Evolutionary conservation across 2,329 filamentous ascomycete genomes (phyloP), one percentile per base, ranked within the genome.

Genomic region (Coniochaeta prunicola): DNA sequence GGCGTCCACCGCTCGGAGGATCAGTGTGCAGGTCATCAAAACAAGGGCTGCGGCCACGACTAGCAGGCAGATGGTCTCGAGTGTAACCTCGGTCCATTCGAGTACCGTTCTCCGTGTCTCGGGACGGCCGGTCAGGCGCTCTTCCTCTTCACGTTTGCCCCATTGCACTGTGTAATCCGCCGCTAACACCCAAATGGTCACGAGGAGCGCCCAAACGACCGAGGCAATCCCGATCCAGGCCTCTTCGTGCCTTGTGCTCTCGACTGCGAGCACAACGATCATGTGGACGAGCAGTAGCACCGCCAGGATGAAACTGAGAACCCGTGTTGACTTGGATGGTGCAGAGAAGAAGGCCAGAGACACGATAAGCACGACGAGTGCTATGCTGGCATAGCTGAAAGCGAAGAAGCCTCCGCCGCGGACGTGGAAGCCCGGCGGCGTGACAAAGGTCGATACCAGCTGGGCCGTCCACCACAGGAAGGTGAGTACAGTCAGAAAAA

Each of bases 391-490:
- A 73, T 90, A 97, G 62, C 87, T 84, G 69, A 96, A 96, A 59
- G 91, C 84, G 71, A 91, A 91, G 81, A 96, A 99, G 40, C 90
- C 91, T n/a, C 92, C 94, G 5, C 94, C 94, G 57, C 91, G 86
- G 10, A 87, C 89, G 70, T 94, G 86, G 70, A 97, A 86, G 53
- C 88, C 87, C 0, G 93, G 93, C 15, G 92, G 92, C 57, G 90
- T 96, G 65, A 96, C 87, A 74, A 99, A 99, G 64, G 89, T 86
- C 58, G 91, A 91, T 17, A 97, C 85, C n/a, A 99, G 80, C 34
- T 96, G 79, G 58, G 97, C 73, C 10, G 91, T 81, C 93, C 94
- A 97, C 93, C 93, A 97, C n/a, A 91, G 67, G 67, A 96, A 91
- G 59, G 86, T 90, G 65, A 92, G 70, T 57, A 85, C 72, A 21